Evolutionary conservation across 768 basidiomycete species (phyloP), one percentile per base, ranked within the genome.

Genomic region (Cystofilobasidium macerans): DNA sequence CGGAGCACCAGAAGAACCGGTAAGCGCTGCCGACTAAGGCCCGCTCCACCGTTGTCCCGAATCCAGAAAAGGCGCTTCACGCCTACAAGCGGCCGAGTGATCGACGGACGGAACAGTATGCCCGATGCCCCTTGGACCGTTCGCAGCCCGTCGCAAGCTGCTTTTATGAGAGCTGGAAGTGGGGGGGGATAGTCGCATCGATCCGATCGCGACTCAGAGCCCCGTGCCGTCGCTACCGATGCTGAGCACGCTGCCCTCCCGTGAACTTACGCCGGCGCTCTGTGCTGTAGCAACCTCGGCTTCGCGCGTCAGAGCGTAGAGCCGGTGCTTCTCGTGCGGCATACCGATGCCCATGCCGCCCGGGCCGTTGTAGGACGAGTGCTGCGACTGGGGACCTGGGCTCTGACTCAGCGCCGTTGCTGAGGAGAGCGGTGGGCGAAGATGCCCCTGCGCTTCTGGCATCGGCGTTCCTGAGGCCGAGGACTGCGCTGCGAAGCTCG

Each of bases 1-100:
- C 69, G 3, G 70, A 70, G 26, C 69, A 70, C 43, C 16, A 33
- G 8, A 67, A 67, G 33, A 53, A 38, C 13, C 48, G 51, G 18
- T 67, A 47, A 35, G 5, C 40, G n/a, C n/a, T n/a, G n/a, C n/a
- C n/a, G n/a, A n/a, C n/a, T n/a, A n/a, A n/a, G n/a, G n/a, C n/a
- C n/a, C n/a, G n/a, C n/a, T n/a, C n/a, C n/a, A n/a, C n/a, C n/a
- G n/a, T n/a, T n/a, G n/a, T n/a, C n/a, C n/a, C n/a, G n/a, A n/a
- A n/a, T n/a, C n/a, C n/a, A n/a, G n/a, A n/a, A n/a, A n/a, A n/a
- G n/a, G n/a, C n/a, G n/a, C n/a, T n/a, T n/a, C n/a, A n/a, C n/a
- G n/a, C n/a, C n/a, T n/a, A n/a, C n/a, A n/a, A n/a, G n/a, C n/a
- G n/a, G n/a, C n/a, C n/a, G n/a, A n/a, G n/a, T n/a, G n/a, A n/a